These are phyloP conservation scores for Candida adriatica DNA, from an alignment of 805 yeast genomes.

Conservation along the genomic window DNA sequence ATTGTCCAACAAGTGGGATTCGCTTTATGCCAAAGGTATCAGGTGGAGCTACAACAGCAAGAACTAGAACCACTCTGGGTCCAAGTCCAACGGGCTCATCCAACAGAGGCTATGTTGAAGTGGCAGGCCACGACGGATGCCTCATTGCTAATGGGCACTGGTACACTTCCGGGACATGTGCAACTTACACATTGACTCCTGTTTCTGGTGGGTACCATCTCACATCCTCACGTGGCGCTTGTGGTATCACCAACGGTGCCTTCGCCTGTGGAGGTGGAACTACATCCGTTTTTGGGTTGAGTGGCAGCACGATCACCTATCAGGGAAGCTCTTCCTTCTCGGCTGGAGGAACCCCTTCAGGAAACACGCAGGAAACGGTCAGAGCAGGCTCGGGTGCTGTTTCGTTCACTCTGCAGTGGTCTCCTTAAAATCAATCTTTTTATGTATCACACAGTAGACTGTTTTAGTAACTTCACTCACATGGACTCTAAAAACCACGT, in stretches of 20 bases:
- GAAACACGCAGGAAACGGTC: too few species aligned
- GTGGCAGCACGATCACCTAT: too few species aligned
- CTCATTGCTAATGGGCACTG: constrained; percentile 80
- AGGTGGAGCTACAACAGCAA: constrained; percentile 15
- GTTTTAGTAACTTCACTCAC: too few species aligned
- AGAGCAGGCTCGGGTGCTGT: too few species aligned
- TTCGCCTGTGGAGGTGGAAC: constrained; percentile 17
- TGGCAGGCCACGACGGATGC: constrained; percentile 56
- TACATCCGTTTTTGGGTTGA: too few species aligned
- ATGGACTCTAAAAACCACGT: too few species aligned
- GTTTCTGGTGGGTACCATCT: constrained; percentile 44
- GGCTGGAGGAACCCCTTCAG: too few species aligned
- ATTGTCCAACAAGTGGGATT: constrained; percentile 68
- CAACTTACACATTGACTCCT: constrained; percentile 46
- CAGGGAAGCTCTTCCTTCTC: too few species aligned
- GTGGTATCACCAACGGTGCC: constrained; percentile 40
- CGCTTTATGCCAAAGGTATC: constrained; percentile 44
- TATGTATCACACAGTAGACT: too few species aligned
- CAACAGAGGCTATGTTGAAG: constrained; percentile 41
- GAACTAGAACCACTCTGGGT: constrained; percentile 22
- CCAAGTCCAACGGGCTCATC: constrained; percentile 8
- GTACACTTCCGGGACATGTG: constrained; percentile 77
- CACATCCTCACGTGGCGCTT: constrained; percentile 63
- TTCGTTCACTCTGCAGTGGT: too few species aligned
- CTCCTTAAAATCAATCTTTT: too few species aligned